These are phyloP conservation scores for Candida palmyrensis DNA, from an alignment of 805 yeast species.

Conservation along the genomic window DNA sequence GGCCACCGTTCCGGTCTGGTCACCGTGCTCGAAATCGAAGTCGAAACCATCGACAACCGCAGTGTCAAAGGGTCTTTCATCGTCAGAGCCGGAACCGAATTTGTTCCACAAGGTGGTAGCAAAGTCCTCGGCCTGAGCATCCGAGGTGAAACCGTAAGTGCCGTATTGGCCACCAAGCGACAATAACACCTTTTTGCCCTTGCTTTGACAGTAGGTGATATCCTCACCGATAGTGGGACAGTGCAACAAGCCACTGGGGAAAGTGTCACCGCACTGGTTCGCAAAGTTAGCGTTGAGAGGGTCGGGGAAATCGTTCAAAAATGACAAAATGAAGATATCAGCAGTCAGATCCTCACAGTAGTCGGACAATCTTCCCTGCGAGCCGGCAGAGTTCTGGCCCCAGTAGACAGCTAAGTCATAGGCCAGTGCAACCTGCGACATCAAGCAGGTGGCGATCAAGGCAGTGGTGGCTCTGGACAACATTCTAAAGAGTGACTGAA, in stretches of 20 bases:
- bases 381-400: constrained; percentile 69
- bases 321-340: constrained; percentile 65
- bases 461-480: background rate
- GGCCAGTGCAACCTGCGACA: constrained; percentile 25
- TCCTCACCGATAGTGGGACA: constrained; percentile 44
- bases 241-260: constrained; percentile 4
- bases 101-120: constrained; percentile 36
- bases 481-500: too few relatives aligned
- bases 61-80: constrained; percentile 21
- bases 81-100: constrained; percentile 25
- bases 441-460: constrained; percentile 2
- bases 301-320: constrained; percentile 54
- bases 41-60: constrained; percentile 32
- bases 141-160: constrained; percentile 46
- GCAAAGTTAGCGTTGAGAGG: constrained; percentile 14
- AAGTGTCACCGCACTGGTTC: constrained; percentile 14
- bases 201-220: constrained; percentile 64
- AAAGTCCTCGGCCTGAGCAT: constrained; percentile 49
- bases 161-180: constrained; percentile 50
- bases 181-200: constrained; percentile 68
- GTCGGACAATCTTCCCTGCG: constrained; percentile 18
- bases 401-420: constrained; percentile 70
- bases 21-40: constrained; percentile 23
- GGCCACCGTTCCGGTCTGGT: constrained; percentile 18
- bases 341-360: constrained; percentile 66